These are phyloP conservation scores for Colletotrichum tropicicola DNA, from an alignment of 2,329 filamentous ascomycete genomes.

Conservation along the genomic window DNA sequence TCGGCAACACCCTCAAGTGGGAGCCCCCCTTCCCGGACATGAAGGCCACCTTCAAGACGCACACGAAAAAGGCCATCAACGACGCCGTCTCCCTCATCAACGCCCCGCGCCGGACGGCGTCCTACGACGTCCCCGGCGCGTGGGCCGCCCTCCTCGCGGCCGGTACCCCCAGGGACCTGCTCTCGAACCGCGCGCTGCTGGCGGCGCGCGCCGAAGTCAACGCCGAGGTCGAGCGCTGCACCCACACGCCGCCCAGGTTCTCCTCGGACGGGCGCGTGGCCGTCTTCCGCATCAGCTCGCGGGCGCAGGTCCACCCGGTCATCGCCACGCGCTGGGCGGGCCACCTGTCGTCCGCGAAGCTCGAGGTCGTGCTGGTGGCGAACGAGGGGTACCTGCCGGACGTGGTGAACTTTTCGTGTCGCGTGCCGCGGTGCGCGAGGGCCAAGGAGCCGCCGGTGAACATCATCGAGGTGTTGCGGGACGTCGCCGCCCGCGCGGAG, in stretches of 20 bases:
- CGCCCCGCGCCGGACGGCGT: slow-evolving; percentile 69
- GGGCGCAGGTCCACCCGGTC: slow-evolving; percentile 71
- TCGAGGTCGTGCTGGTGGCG: slow-evolving; percentile 72
- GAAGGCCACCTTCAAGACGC: slow-evolving; percentile 64
- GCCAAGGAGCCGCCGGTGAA: slow-evolving; percentile 65
- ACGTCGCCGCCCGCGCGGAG: slow-evolving; percentile 54
- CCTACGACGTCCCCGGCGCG: slow-evolving; percentile 66
- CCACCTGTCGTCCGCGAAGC: slow-evolving; percentile 63
- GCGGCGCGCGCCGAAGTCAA: slow-evolving; percentile 67
- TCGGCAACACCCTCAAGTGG: slow-evolving; percentile 73
- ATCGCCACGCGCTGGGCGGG: slow-evolving; percentile 75
- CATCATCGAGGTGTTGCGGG: slow-evolving; percentile 67
- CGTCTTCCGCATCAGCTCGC: slow-evolving; percentile 67
- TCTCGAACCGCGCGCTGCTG: slow-evolving; percentile 57
- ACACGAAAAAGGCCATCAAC: slow-evolving; percentile 70
- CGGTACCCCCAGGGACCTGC: slow-evolving; percentile 58
- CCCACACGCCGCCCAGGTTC: slow-evolving; percentile 70
- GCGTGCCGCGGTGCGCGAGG: slow-evolving; percentile 65
- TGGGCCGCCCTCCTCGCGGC: slow-evolving; percentile 67
- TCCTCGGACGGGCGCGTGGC: slow-evolving; percentile 69
- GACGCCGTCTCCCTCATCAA: slow-evolving; percentile 72
- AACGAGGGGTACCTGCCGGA: slow-evolving; percentile 72
- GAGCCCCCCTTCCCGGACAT: slow-evolving; percentile 73
- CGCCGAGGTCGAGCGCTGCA: slow-evolving; percentile 67
- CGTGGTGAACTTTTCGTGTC: slow-evolving; percentile 74